Conservation (phyloP, 1,284 basidiomycete species). For the Marasmius sp. region DNA sequence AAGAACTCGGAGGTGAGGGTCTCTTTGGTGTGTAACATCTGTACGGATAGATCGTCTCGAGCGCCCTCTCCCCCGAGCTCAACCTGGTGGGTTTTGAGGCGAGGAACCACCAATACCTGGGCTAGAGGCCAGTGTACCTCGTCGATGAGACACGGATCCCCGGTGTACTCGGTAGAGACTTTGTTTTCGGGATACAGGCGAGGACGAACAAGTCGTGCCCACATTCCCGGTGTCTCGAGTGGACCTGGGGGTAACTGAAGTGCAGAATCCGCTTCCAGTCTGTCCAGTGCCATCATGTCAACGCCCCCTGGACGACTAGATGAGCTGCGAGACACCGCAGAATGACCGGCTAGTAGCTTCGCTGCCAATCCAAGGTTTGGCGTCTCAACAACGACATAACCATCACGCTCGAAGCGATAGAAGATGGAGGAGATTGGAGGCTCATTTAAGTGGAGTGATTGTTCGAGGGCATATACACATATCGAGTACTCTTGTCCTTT, state of each 20-base stretch:
- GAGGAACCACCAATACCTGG: not conserved
- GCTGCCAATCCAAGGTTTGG: not conserved
- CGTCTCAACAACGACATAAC: not conserved
- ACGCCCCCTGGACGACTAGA: not conserved
- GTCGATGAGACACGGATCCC: not conserved
- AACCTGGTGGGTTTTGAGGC: not conserved
- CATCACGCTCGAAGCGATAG: not conserved
- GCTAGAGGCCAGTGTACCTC: not conserved
- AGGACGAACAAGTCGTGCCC: not conserved
- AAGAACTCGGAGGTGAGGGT: no score
- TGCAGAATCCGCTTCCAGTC: not conserved
- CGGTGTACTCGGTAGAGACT: not conserved
- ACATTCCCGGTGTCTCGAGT: not conserved
- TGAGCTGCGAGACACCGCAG: not conserved
- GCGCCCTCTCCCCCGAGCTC: not conserved
- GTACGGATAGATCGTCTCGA: not conserved
- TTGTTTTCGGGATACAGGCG: not conserved
- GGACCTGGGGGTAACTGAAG: not conserved
- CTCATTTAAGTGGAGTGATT: not conserved
- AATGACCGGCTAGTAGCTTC: not conserved
- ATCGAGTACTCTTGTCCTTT: not conserved
- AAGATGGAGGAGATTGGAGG: not conserved
- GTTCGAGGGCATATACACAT: not conserved
- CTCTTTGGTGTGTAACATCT: not conserved
- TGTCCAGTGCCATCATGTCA: not conserved